A percentile compares a stretch with the other conserved stretches of the same genome.
These are phyloP conservation scores for Carpinus fangiana DNA, from an alignment of 306 rosid genomes.

Conservation along the genomic window DNA sequence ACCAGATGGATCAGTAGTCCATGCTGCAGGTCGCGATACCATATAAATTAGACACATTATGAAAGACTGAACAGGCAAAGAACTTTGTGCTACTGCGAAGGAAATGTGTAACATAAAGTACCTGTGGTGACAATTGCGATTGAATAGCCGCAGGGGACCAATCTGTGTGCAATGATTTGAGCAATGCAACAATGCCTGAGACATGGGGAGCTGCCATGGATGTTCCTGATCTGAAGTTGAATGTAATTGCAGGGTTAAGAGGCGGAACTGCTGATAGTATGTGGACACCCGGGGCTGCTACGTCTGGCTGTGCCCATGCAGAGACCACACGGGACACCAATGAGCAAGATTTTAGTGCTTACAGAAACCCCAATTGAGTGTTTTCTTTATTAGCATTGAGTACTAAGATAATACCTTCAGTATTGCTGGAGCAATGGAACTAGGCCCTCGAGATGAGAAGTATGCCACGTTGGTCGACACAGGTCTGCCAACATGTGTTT, in stretches of 20 bases:
- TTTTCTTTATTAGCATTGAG: neutral
- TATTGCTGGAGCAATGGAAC: slow-evolving; percentile 44
- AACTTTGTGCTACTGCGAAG: neutral
- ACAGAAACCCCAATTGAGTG: neutral
- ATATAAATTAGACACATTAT: neutral
- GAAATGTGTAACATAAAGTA: neutral
- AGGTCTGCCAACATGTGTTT: slow-evolving; percentile 45
- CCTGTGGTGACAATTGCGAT: slow-evolving; percentile 61
- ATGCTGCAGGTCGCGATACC: slow-evolving; percentile 33
- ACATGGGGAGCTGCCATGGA: slow-evolving; percentile 63
- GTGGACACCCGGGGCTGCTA: slow-evolving; percentile 56
- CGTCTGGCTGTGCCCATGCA: slow-evolving; percentile 44
- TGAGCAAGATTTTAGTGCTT: neutral
- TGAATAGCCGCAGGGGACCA: slow-evolving; percentile 62
- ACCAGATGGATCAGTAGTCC: slow-evolving; percentile 47
- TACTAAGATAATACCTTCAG: slow-evolving; percentile 37
- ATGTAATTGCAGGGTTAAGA: slow-evolving; percentile 15
- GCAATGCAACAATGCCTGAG: slow-evolving; percentile 51
- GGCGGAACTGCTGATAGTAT: slow-evolving; percentile 39
- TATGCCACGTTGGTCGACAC: slow-evolving; percentile 37
- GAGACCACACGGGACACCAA: neutral
- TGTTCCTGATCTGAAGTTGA: slow-evolving; percentile 43
- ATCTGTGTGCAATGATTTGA: slow-evolving; percentile 41
- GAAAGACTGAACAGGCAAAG: neutral
- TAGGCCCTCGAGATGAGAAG: slow-evolving; percentile 63